Base-by-base conservation (phyloP, 2,329 filamentous ascomycete species). In the Tolypocladium paradoxum region DNA sequence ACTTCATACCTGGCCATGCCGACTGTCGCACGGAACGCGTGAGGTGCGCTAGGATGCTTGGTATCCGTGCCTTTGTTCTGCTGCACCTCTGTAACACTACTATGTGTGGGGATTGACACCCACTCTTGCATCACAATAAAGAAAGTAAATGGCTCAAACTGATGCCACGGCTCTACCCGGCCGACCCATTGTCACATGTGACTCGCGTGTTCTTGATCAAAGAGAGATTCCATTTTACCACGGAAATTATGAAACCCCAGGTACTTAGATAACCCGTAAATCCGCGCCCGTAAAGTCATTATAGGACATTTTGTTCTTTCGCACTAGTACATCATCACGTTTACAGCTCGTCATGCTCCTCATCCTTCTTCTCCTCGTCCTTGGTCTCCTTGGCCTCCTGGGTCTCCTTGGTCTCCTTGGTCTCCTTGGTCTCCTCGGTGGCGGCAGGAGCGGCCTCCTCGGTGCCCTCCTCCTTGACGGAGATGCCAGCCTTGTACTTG, bases 401-500 rank as follows among this genome's bases (percentile, higher is more conserved):
- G n/a, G n/a, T 64, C 60, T 69, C 70, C 64, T 76, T 68, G 45
- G 73, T 66, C 59, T 73, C 68, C 56, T 70, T 73, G 67, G 78
- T 70, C 53, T 64, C 65, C 60, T 68, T 68, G 49, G 64, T 68
- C 57, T 76, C 71, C 65, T 81, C 77, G 29, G 74, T 73, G 62
- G 78, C 70, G 60, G 77, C 75, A 53, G 76, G 74, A 45, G 76
- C 75, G 54, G 74, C 71, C 68, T 84, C 77, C 62, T 81, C 78
- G 54, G 76, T 75, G 36, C 72, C 70, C 61, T 79, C 78, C 62
- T 78, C 78, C 63, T 73, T 70, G 62, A 75, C 72, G 61, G 76
- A 72, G 57, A 85, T 83, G 63, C 85, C 83, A 59, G 88, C 83
- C 73, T 87, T 84, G 80, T 95, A 82, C 74, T 90, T 93, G 73